Evolutionary conservation across 768 basidiomycete genomes (phyloP), one percentile per base, ranked within the genome.

Genomic region (Trametes cinnabarina): DNA sequence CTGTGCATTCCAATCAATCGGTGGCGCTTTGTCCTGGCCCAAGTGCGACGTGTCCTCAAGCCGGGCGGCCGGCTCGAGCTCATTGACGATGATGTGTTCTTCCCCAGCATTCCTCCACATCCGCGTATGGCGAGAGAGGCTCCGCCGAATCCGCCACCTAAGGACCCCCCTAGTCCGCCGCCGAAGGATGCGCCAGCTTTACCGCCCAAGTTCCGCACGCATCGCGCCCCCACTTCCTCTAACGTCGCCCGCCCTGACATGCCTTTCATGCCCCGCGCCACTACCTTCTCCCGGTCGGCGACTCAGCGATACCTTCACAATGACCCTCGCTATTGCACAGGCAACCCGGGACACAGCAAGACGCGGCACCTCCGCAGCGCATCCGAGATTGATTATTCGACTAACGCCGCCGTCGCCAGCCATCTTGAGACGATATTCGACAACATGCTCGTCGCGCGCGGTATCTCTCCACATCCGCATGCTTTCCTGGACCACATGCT

Each of bases 71-170:
- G 81, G 9, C 72, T 92, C 2, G 91, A 93, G 68, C 64, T 91
- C 47, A 82, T 92, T 49, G 87, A 90, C 69, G 90, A 92, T 69
- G 73, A 86, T 63, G 72, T 88, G 32, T 69, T 80, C 61, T 90
- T 89, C 64, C 85, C 88, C 1, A 83, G 82, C 57, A 74, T 78
- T 17, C 71, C 49, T 3, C 54, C 54, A 8, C 51, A 44, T 17
- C 46, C 57, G 7, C 44, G 42, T 26, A 5, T 30, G 10, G 25
- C 17, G n/a, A 47, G 22, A 42, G 46, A 55, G 3, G 32, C 20
- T n/a, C 14, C 55, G n/a, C 63, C 58, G 6, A 41, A 64, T 60
- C 39, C 67, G 56, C 55, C 72, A 40, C 51, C 51, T 11, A 51
- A 51, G 28, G 51, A 42, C 40, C 51, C 51, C 5, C 26, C 51